These are phyloP conservation scores for Trypethelium eluteriae DNA, from an alignment of 495 filamentous ascomycete species.

Conservation along the genomic window DNA sequence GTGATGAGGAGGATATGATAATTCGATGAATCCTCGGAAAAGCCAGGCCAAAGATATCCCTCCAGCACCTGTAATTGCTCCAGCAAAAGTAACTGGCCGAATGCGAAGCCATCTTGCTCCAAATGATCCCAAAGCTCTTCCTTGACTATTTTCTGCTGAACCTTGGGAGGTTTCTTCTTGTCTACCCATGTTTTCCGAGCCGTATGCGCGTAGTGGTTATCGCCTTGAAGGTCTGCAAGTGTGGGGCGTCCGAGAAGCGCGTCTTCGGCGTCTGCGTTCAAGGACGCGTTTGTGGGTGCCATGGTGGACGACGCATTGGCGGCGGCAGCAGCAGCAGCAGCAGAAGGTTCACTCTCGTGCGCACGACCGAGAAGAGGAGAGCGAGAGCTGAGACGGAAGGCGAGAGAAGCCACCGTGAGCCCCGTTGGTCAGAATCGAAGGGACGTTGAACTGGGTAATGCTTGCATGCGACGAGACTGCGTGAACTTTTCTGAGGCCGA, in stretches of 20 bases:
- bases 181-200: constrained; percentile 82
- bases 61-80: constrained; percentile 90
- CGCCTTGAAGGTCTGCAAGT: constrained; percentile 63
- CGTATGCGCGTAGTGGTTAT: constrained; percentile 72
- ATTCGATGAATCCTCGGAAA: constrained; percentile 80
- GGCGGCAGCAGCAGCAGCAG: not conserved
- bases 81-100: constrained; percentile 67
- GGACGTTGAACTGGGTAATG: not conserved
- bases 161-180: constrained; percentile 56
- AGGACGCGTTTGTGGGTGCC: not conserved
- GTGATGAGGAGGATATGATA: constrained; percentile 81
- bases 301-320: constrained; percentile 1
- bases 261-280: constrained; percentile 12
- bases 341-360: not conserved
- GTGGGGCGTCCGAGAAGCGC: constrained; percentile 41
- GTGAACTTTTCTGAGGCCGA: not conserved
- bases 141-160: constrained; percentile 79
- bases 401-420: constrained; percentile 1
- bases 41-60: constrained; percentile 92
- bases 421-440: not conserved
- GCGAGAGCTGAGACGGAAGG: constrained; percentile 1
- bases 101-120: constrained; percentile 70
- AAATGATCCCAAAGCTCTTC: constrained; percentile 84
- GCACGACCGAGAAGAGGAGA: not conserved
- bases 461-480: constrained; percentile 5